Percentiles rank a stretch among this genome's conserved stretches.
phyloP scores from a whole-genome alignment of 2,329 filamentous ascomycete species.

The Fusarium begoniae region DNA sequence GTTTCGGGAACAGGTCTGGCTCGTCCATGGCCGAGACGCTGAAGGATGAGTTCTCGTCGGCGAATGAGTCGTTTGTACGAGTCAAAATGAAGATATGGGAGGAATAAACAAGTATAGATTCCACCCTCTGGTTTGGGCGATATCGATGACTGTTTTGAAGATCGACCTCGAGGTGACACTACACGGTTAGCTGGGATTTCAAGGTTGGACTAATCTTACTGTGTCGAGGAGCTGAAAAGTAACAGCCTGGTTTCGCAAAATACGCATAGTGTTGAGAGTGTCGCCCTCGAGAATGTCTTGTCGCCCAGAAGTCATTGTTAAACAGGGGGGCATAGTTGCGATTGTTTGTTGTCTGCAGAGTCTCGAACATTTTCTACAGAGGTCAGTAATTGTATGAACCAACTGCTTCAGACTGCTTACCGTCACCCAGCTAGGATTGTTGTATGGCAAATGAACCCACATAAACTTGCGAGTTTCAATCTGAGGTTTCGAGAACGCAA shows the following conservation, averaged over 20 bases:
- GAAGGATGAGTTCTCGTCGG: constrained; percentile 63
- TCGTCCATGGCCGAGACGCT: constrained; percentile 62
- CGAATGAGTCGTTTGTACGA: constrained; percentile 67
- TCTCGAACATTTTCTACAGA: constrained; percentile 55
- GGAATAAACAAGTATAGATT: constrained; percentile 59
- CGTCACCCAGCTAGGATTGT: constrained; percentile 67
- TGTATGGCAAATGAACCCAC: constrained; percentile 67
- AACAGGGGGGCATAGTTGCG: constrained; percentile 53
- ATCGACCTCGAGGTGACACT: constrained; percentile 51
- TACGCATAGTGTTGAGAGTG: constrained; percentile 61
- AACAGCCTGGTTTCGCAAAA: constrained; percentile 59
- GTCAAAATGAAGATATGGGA: constrained; percentile 72
- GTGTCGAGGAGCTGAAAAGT: constrained; percentile 53
- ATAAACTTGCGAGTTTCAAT: constrained; percentile 58
- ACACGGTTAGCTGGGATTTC: neutral
- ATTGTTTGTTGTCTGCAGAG: constrained; percentile 50
- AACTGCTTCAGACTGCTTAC: constrained; percentile 43
- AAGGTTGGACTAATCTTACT: constrained; percentile 35
- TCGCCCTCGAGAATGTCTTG: constrained; percentile 58
- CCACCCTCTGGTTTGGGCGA: constrained; percentile 44
- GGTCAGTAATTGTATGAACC: neutral
- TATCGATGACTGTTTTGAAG: constrained; percentile 42
- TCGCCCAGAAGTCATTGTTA: constrained; percentile 59
- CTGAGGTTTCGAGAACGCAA: constrained; percentile 47
- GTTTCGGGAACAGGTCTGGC: constrained; percentile 64